These are phyloP conservation scores for Circinella umbellata DNA, from an alignment of 371 early-diverging fungal species.

Conservation along the genomic window DNA sequence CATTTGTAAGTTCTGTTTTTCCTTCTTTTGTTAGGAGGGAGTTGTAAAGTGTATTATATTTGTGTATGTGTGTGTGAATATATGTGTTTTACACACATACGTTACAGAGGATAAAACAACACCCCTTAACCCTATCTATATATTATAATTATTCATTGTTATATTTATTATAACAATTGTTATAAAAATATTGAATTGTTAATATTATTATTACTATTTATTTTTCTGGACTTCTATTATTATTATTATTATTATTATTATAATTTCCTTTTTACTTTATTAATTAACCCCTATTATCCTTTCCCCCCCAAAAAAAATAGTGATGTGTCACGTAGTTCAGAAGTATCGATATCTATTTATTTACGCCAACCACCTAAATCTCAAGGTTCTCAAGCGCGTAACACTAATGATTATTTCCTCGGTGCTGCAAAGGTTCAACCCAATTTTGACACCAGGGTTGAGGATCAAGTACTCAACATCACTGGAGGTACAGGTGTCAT, in stretches of 20 bases:
- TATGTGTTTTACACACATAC: background rate
- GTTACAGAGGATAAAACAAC: background rate
- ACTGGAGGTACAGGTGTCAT: constrained; percentile 68
- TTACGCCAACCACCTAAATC: constrained; percentile 66
- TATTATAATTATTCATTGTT: background rate
- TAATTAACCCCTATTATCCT: background rate
- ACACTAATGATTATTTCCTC: constrained; percentile 68
- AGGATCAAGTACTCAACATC: constrained; percentile 37
- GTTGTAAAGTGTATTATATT: background rate
- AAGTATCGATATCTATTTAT: constrained; percentile 86
- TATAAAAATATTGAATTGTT: too few relatives aligned
- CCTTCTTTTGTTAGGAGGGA: background rate
- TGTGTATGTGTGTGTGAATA: background rate
- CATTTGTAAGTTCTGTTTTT: constrained; percentile 73
- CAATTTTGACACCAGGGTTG: constrained; percentile 61
- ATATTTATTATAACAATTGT: too few relatives aligned
- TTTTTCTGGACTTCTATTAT: constrained; percentile 4
- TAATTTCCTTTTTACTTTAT: background rate
- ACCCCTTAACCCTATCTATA: constrained; percentile 17
- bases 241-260: background rate
- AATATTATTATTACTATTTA: background rate
- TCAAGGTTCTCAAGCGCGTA: constrained; percentile 34
- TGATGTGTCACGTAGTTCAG: constrained; percentile 88
- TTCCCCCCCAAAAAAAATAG: constrained; percentile 39
- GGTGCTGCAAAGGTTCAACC: constrained; percentile 74